Evolutionary conservation across 768 basidiomycete species (phyloP), one percentile per base, ranked within the genome.

Genomic region (Mycena haematopus): DNA sequence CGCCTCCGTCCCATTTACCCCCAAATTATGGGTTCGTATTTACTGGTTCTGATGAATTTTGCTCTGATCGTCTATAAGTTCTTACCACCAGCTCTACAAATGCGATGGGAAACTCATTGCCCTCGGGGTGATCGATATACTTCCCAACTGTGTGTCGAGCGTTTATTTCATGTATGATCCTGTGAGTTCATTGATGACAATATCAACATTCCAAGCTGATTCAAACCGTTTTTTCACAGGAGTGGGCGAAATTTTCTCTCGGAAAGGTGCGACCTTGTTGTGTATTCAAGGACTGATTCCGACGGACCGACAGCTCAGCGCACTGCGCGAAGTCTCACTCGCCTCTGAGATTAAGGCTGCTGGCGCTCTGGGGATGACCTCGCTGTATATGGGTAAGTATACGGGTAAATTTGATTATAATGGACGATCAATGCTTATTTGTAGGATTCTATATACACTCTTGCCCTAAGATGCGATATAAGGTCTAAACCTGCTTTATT

Each of bases 401-500:
- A n/a, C n/a, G n/a, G n/a, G n/a, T n/a, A 27, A 22, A 49, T 29
- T 56, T 19, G 21, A 24, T n/a, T n/a, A n/a, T n/a, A n/a, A n/a
- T 42, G 29, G 25, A 9, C 42, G 27, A 52, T 66, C 40, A 13
- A 40, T 47, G 27, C 22, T 52, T 21, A 2, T 7, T 11, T 42
- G 3, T 68, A 97, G 96, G 96, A 8, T 98, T 87, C 74, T 99
- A 98, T 74, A 91, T 99, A 40, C 84, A 97, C 68, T 87, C 91
- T 2, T 98, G 96, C 71, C 85, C 79, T 53, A 99, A 99, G 76
- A 99, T 99, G 97, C 82, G 82, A 58, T 99, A 99, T 76, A 99
- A 99, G 71, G 52, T 35, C n/a, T 17, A 31, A 31, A 9, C 29
- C 9, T 31, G 29, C 29, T 8, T 14, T 35, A 9, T 33, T 15